These are phyloP conservation scores for Ganoderma sinense DNA, from an alignment of 1,284 basidiomycete genomes.

Conservation along the genomic window DNA sequence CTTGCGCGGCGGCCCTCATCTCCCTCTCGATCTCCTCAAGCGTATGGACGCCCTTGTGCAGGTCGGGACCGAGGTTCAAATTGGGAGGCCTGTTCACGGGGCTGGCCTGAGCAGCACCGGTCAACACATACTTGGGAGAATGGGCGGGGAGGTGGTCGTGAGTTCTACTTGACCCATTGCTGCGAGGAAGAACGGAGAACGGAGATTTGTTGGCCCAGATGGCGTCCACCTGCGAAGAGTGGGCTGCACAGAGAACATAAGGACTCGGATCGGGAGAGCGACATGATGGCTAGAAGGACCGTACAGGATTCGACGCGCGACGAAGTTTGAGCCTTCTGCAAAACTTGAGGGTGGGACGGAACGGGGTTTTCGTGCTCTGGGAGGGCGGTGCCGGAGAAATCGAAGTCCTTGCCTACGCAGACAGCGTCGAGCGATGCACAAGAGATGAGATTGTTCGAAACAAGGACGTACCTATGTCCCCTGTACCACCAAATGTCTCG, in stretches of 20 bases:
- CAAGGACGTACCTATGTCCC: constrained; percentile 66
- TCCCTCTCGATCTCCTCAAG: constrained; percentile 96
- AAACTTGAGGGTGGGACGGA: constrained; percentile 28
- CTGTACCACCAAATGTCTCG: constrained; percentile 89
- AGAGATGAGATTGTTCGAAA: not conserved
- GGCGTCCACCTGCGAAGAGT: constrained; percentile 61
- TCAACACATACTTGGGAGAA: constrained; percentile 31
- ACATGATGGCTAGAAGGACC: constrained; percentile 37
- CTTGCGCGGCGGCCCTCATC: constrained; percentile 69
- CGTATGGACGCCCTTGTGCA: constrained; percentile 66
- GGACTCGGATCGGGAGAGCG: constrained; percentile 36
- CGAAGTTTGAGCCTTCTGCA: constrained; percentile 31
- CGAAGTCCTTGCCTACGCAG: constrained; percentile 87
- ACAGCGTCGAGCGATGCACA: constrained; percentile 4
- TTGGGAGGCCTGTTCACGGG: constrained; percentile 27
- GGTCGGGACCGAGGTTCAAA: constrained; percentile 34
- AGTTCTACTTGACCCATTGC: constrained; percentile 55
- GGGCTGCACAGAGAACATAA: constrained; percentile 43
- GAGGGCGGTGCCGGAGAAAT: constrained; percentile 71
- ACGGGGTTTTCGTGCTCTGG: constrained; percentile 39
- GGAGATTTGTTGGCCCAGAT: constrained; percentile 84
- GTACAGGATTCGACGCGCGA: constrained; percentile 40
- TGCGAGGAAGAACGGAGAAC: constrained; percentile 70
- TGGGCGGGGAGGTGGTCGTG: constrained; percentile 39
- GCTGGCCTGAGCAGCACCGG: constrained; percentile 13